Conservation (phyloP, 2,329 filamentous ascomycete species). For the Annulohypoxylon truncatum region DNA sequence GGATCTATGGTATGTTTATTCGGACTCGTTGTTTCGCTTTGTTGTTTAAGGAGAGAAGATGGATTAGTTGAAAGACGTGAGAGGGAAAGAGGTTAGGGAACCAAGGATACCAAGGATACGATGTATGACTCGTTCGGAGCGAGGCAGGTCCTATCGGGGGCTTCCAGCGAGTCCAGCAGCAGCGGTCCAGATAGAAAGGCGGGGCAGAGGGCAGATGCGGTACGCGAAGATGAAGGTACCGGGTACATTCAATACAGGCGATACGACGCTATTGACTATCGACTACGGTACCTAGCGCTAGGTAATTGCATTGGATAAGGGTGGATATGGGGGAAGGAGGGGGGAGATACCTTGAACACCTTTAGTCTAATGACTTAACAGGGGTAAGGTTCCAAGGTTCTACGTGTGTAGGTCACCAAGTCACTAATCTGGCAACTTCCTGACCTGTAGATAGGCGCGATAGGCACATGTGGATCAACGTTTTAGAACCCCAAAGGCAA, state of each 20-base stretch:
- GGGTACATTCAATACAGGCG: not conserved
- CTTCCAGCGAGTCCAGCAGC: conserved; percentile 1
- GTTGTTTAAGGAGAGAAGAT: conserved; percentile 21
- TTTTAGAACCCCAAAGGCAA: conserved; percentile 20
- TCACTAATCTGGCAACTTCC: not conserved
- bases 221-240: conserved; percentile 10
- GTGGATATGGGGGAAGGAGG: conserved; percentile 3
- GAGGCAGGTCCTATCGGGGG: conserved; percentile 27
- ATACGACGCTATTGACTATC: not conserved
- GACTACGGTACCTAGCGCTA: not conserved
- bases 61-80: conserved; percentile 7
- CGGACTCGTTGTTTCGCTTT: conserved; percentile 18
- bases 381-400: conserved; percentile 16
- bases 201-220: conserved; percentile 37
- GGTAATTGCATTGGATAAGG: not conserved
- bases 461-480: conserved; percentile 33
- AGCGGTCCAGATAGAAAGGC: conserved; percentile 23
- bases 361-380: conserved; percentile 26
- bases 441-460: conserved; percentile 36
- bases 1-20: conserved; percentile 35
- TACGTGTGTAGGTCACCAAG: conserved; percentile 34
- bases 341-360: not conserved
- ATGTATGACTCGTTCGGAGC: conserved; percentile 37
- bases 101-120: conserved; percentile 34
- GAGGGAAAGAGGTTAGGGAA: conserved; percentile 32